Evolutionary conservation across 176 grass and related monocot genomes (phyloP), one percentile per base, ranked within the genome.

Genomic region (Cymbopogon citratus): DNA sequence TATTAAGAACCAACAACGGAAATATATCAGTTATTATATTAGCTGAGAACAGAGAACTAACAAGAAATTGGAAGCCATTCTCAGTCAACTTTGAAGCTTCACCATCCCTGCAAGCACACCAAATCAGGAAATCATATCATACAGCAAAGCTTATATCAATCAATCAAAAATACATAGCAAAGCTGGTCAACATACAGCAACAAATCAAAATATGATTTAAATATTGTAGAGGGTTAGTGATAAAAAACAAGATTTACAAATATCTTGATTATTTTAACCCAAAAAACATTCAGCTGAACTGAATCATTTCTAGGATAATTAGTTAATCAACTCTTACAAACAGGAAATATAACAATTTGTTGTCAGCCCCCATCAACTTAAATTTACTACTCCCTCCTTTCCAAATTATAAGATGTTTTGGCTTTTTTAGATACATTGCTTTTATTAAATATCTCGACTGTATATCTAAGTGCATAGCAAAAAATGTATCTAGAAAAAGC

Each of bases 41-140:
- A 80, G 51, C 61, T 38, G 69, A 83, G 35, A 90, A 23, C 68
- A 45, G 6, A 70, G 56, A 23, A 64, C 91, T 40, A 35, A 94
- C 90, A 71, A 98, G 92, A 74, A 94, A 98, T 35, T 98, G 95
- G 86, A 98, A 94, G 65, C 95, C 95, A 74, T 94, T 98, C 84
- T 98, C 95, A 52, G 92, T 91, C 84, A 98, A 90, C 76, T 89
- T 98, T 57, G 90, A 80, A 89, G 90, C 76, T 85, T 94, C 95
- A 84, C 85, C 80, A 36, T 98, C 92, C 84, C 95, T 98, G 83
- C 62, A 86, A 81, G 84, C 44, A 84, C 81, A 78, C 14, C 44
- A 64, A 80, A 85, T 83, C 28, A 87, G 74, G 39, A 77, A 75
- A 63, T 68, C 60, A 73, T 64, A 51, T 25, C 12, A 16, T 3